Evolutionary conservation across 106 monocot species (phyloP).

Genomic region (Dendrobium chrysotoxum): DNA sequence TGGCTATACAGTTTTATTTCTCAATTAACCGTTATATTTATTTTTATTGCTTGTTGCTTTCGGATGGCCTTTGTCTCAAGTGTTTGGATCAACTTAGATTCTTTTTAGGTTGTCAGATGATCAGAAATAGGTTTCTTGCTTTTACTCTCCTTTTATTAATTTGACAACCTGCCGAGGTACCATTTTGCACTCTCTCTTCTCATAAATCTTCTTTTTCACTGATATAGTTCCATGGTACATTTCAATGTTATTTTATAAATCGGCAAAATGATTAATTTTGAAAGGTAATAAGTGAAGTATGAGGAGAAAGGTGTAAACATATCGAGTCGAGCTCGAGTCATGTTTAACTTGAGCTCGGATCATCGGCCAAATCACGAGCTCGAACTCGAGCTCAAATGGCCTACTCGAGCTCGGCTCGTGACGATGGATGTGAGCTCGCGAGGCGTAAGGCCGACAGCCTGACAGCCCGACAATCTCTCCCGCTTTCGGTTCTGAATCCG

Average conservation of each 20-base stretch:
- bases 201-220: neutral
- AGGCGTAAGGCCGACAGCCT: too few species aligned
- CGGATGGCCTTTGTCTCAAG: neutral
- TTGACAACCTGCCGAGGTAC: neutral
- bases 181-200: neutral
- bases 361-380: too few species aligned
- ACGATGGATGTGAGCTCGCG: too few species aligned
- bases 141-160: neutral
- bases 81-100: slow-evolving; percentile 2
- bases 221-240: neutral
- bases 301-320: too few species aligned
- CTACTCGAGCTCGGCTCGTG: too few species aligned
- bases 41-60: neutral
- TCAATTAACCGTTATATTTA: neutral
- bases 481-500: too few species aligned
- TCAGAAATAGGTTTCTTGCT: neutral
- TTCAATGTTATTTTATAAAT: neutral
- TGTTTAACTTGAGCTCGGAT: too few species aligned
- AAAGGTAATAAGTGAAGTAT: too few species aligned
- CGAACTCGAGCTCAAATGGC: too few species aligned
- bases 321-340: too few species aligned
- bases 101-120: neutral
- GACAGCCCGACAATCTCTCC: too few species aligned
- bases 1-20: neutral
- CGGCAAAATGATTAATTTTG: neutral